These are phyloP conservation scores for Lactarius vividus DNA, from an alignment of 768 basidiomycete genomes.

Conservation along the genomic window DNA sequence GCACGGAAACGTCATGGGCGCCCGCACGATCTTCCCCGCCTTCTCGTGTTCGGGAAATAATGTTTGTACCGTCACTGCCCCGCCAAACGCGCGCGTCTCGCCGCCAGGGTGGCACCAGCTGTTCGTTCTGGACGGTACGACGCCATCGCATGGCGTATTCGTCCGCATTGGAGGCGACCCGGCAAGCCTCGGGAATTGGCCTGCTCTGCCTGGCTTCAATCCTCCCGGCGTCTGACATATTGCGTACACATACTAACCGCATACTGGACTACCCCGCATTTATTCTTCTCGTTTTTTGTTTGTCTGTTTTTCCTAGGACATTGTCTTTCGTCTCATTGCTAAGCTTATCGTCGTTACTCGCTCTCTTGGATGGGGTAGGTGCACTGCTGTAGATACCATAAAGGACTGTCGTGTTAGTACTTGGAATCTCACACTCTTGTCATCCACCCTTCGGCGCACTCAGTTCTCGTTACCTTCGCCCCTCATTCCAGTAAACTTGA, in stretches of 20 bases:
- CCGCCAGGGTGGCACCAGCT: slow-evolving; percentile 39
- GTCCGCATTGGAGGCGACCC: background rate
- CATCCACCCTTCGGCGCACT: too few species aligned
- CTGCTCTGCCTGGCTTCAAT: slow-evolving; percentile 63
- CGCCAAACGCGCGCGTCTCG: slow-evolving; percentile 61
- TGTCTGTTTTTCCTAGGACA: background rate
- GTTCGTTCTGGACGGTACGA: background rate
- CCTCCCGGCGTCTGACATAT: slow-evolving; percentile 50
- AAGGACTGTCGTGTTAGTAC: background rate
- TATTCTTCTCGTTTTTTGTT: too few species aligned
- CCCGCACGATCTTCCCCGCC: slow-evolving; percentile 66
- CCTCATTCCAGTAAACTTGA: too few species aligned
- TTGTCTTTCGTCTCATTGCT: background rate
- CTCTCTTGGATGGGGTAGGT: background rate
- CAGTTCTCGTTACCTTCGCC: too few species aligned
- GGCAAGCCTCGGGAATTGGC: slow-evolving; percentile 64
- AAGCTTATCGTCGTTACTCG: background rate
- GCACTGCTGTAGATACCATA: background rate
- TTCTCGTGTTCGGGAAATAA: slow-evolving; percentile 61
- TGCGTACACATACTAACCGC: background rate
- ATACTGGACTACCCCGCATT: background rate
- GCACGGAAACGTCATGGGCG: slow-evolving; percentile 74
- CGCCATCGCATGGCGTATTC: background rate
- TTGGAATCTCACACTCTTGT: too few species aligned
- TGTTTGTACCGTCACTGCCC: slow-evolving; percentile 72